Evolutionary conservation across 2,329 filamentous ascomycete genomes (phyloP), one percentile per base, ranked within the genome.

Genomic region (Fusarium marasasianum): DNA sequence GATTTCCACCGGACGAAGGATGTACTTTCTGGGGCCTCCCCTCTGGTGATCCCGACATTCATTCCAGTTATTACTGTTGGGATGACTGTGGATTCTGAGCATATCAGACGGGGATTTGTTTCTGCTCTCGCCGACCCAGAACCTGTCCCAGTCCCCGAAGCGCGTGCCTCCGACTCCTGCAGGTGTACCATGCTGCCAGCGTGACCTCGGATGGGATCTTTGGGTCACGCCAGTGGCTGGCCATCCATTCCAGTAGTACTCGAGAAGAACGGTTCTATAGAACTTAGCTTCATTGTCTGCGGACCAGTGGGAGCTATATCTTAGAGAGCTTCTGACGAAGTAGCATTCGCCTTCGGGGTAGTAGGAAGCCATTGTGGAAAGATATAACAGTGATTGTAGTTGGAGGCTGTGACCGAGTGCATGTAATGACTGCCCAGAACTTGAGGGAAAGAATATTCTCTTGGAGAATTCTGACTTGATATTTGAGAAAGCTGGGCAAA

Each of bases 161-260:
- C 59, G 53, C 0, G 54, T 63, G 2, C 31, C 54, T 0, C 48
- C 18, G 0, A 20, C 0, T 1, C 48, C 44, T 0, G 13, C 3
- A 1, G 38, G n/a, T 0, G 13, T 31, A 0, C 67, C 66, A 4
- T 38, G 24, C 0, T 8, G 31, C 68, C 66, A 71, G 6, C 12
- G 8, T 0, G 67, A 70, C 1, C 67, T 54, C 0, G 2, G 0
- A 3, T 24, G 12, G 1, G 67, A 65, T 14, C 67, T 26, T 26
- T 26, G 24, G 24, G 24, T 26, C 20, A 38, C 33, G 0, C 45
- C 45, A 4, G n/a, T 51, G 0, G 37, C 6, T 12, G 3, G 14
- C 48, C 48, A 70, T 0, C 54, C 68, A 1, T 71, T 71, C 60
- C 68, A 71, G 6, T 71, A 41, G 29, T 71, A 71, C 8, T 71